Percentiles rank a stretch among this genome's conserved stretches.
Conservation (phyloP, 768 basidiomycete genomes). For the Panaeolus papilionaceus region DNA sequence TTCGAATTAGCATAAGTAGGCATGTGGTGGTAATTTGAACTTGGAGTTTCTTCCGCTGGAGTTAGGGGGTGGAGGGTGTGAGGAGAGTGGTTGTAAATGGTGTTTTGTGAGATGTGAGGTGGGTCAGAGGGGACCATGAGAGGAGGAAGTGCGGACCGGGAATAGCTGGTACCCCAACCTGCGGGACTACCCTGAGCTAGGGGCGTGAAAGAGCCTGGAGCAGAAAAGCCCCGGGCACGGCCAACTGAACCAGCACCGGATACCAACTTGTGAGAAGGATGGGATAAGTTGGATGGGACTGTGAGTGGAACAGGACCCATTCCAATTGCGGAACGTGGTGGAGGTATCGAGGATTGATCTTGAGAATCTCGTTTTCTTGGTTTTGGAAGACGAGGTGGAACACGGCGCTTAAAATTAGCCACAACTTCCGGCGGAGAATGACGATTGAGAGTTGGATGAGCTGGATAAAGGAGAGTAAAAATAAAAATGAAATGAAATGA, state of each 20-base stretch:
- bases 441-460: constrained; percentile 90
- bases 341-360: constrained; percentile 72
- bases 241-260: constrained; percentile 49
- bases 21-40: constrained; percentile 51
- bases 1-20: constrained; percentile 48
- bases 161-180: constrained; percentile 66
- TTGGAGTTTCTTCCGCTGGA: constrained; percentile 72
- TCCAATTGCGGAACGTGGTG: constrained; percentile 77
- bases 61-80: constrained; percentile 61
- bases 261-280: constrained; percentile 44
- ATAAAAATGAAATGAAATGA: constrained; percentile 22
- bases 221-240: constrained; percentile 81
- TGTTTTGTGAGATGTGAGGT: constrained; percentile 58
- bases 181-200: constrained; percentile 62
- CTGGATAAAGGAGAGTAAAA: constrained; percentile 32
- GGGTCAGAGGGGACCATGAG: constrained; percentile 84
- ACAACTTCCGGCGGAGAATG: constrained; percentile 91
- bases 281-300: constrained; percentile 56
- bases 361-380: constrained; percentile 81
- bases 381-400: constrained; percentile 91
- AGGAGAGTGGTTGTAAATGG: constrained; percentile 65
- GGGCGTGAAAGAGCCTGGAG: constrained; percentile 81
- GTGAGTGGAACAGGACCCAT: constrained; percentile 73
- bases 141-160: constrained; percentile 75
- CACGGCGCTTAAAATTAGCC: constrained; percentile 94